Evolutionary conservation across 805 yeast species (phyloP).

Genomic region (Kluyveromyces lactis): DNA sequence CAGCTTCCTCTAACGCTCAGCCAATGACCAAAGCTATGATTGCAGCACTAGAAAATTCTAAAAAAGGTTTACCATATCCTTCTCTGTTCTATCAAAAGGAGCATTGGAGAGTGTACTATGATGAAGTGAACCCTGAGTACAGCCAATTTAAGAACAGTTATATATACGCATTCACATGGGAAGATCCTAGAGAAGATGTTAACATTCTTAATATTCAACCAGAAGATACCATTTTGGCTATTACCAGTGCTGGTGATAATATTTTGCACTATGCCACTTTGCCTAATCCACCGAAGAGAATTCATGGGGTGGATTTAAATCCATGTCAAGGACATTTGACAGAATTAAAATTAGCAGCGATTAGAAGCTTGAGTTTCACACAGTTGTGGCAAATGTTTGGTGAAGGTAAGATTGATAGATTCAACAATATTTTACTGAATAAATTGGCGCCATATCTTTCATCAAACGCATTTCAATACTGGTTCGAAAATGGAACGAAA

Average conservation of each 20-base stretch:
- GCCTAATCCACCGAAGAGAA: slow-evolving; percentile 63
- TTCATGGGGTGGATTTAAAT: slow-evolving; percentile 79
- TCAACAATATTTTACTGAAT: slow-evolving; percentile 41
- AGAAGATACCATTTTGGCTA: slow-evolving; percentile 69
- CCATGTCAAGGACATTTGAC: slow-evolving; percentile 76
- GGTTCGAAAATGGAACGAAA: slow-evolving; percentile 56
- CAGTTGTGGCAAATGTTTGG: slow-evolving; percentile 75
- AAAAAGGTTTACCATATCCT: slow-evolving; percentile 67
- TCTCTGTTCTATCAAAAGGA: slow-evolving; percentile 72
- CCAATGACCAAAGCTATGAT: slow-evolving; percentile 60
- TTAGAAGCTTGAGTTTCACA: slow-evolving; percentile 46
- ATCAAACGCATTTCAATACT: slow-evolving; percentile 73
- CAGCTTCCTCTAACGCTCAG: slow-evolving; percentile 12
- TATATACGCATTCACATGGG: slow-evolving; percentile 87
- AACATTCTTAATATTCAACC: slow-evolving; percentile 51
- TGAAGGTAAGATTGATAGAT: slow-evolving; percentile 52
- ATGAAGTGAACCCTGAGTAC: slow-evolving; percentile 58
- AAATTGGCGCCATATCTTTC: slow-evolving; percentile 64
- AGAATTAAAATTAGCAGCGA: slow-evolving; percentile 69
- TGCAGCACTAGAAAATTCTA: slow-evolving; percentile 57
- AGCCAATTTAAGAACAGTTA: slow-evolving; percentile 70
- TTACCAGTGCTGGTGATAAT: slow-evolving; percentile 84
- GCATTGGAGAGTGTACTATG: slow-evolving; percentile 73
- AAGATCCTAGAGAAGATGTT: slow-evolving; percentile 77
- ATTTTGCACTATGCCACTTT: slow-evolving; percentile 64